A percentile compares a stretch with the other conserved stretches of the same genome.
Evolutionary conservation across 768 basidiomycete genomes (phyloP).

Genomic region (Dacryopinax primogenitus): DNA sequence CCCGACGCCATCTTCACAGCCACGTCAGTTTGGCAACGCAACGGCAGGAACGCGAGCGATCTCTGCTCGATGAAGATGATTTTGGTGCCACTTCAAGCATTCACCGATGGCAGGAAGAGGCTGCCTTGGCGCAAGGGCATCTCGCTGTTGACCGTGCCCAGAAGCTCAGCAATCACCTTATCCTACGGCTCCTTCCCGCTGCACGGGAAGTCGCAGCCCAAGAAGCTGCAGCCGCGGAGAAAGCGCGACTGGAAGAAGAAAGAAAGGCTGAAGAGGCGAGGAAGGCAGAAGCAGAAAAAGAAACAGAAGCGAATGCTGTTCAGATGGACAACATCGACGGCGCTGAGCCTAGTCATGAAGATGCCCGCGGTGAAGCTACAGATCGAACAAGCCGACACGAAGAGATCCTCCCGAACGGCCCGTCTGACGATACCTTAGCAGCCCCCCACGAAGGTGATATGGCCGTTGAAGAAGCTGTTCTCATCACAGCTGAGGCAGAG

Average conservation of each 20-base stretch:
- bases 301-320: constrained; percentile 23
- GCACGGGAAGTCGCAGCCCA: constrained; percentile 42
- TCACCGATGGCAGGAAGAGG: constrained; percentile 84
- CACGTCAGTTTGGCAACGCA: constrained; percentile 2
- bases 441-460: not conserved
- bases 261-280: too few species aligned
- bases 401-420: not conserved
- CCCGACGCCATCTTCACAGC: constrained; percentile 11
- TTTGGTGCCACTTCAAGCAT: constrained; percentile 69
- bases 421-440: not conserved
- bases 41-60: constrained; percentile 2
- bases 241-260: constrained; percentile 26
- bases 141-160: constrained; percentile 53
- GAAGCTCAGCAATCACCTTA: constrained; percentile 58
- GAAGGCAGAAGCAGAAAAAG: constrained; percentile 22
- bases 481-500: not conserved
- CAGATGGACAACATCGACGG: not conserved
- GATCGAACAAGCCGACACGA: constrained; percentile 11
- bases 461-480: constrained; percentile 13
- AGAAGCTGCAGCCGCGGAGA: constrained; percentile 23
- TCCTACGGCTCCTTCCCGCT: constrained; percentile 63
- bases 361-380: not conserved
- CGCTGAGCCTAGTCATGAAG: not conserved
- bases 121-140: constrained; percentile 64
- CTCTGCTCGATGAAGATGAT: constrained; percentile 38